These are phyloP conservation scores for Pisolithus thermaeus DNA, from an alignment of 1,284 basidiomycete species.

Conservation along the genomic window DNA sequence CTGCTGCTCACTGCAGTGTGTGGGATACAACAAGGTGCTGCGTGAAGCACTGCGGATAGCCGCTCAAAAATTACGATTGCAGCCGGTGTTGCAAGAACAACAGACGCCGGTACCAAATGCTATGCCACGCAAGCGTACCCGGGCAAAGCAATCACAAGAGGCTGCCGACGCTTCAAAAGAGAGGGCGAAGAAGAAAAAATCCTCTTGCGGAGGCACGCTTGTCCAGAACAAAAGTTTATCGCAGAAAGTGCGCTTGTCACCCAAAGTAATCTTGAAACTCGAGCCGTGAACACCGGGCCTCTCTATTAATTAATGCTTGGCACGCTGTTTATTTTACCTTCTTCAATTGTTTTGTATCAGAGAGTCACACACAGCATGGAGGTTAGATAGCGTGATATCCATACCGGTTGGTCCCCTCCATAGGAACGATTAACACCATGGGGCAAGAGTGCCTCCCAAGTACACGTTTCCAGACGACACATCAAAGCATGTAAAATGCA, in stretches of 20 bases:
- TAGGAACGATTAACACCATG: too few relatives aligned
- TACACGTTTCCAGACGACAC: too few relatives aligned
- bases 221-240: neutral
- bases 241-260: neutral
- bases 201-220: neutral
- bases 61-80: neutral
- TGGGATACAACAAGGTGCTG: constrained; percentile 22
- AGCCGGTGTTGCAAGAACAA: neutral
- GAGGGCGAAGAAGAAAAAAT: neutral
- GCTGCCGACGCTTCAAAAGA: neutral
- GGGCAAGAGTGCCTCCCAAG: too few relatives aligned
- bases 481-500: too few relatives aligned
- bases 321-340: neutral
- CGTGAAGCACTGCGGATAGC: constrained; percentile 13
- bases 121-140: neutral
- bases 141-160: neutral
- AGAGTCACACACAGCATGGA: too few relatives aligned
- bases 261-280: neutral
- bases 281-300: neutral
- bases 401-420: too few relatives aligned
- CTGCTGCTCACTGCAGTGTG: constrained; percentile 25
- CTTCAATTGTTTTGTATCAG: neutral
- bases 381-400: too few relatives aligned
- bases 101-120: too few relatives aligned
- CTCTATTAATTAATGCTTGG: neutral